A percentile compares a stretch with the other conserved stretches of the same genome.
Conservation (phyloP, 176 grass and related monocot genomes). For the Raddia distichophylla region DNA sequence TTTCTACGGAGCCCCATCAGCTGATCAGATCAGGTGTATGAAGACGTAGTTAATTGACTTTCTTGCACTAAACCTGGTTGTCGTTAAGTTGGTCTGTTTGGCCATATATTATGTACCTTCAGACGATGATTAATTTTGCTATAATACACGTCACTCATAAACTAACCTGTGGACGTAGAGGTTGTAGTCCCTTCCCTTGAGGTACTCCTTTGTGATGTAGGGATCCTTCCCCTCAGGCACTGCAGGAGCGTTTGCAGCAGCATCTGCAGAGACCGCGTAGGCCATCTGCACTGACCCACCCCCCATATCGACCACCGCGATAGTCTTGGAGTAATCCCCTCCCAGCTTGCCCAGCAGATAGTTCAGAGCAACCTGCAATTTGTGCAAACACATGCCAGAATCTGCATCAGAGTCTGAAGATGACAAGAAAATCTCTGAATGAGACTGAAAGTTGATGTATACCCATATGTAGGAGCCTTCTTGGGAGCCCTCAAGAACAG, state of each 20-base stretch:
- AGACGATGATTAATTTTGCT: not conserved
- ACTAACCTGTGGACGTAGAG: slow-evolving; percentile 53
- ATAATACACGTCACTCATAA: not conserved
- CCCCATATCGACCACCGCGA: slow-evolving; percentile 46
- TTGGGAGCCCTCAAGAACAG: slow-evolving; percentile 41
- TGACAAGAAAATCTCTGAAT: not conserved
- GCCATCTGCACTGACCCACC: slow-evolving; percentile 59
- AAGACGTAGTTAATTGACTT: no score
- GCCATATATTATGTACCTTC: no score
- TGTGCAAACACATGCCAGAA: not conserved
- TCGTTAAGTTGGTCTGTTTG: no score
- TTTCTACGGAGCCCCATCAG: no score
- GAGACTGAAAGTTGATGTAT: not conserved
- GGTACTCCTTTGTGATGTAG: slow-evolving; percentile 40
- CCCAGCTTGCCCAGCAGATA: slow-evolving; percentile 49
- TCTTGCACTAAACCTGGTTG: no score
- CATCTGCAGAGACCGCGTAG: slow-evolving; percentile 46
- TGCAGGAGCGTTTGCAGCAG: slow-evolving; percentile 42
- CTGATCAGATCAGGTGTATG: no score
- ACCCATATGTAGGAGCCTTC: slow-evolving; percentile 55
- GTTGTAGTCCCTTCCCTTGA: slow-evolving; percentile 36
- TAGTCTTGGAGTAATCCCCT: slow-evolving; percentile 45
- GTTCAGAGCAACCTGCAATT: slow-evolving; percentile 47
- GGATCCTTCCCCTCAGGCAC: not conserved
- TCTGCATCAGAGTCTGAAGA: not conserved